Base-by-base conservation (phyloP, 805 yeast genomes). In the Myxozyma neglecta region DNA sequence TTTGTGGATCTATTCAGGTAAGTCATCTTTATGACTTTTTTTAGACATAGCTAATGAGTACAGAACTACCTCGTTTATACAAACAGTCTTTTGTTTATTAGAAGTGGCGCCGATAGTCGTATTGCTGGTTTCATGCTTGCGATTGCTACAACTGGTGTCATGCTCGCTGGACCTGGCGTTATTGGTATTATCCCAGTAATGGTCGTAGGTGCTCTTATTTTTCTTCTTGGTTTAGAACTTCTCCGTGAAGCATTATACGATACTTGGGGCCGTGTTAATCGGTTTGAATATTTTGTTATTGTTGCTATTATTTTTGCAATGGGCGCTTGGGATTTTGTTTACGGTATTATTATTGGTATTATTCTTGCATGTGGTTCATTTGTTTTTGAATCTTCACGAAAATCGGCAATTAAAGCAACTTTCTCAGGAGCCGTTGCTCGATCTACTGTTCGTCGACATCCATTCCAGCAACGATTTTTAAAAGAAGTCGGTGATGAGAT, bases 291-390 rank as follows among this genome's bases (percentile, higher is more conserved):
- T 72, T 68, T 83, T 37, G 94, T 99, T 2, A 87, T 94, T 61
- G 74, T 88, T 9, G 85, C 87, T 7, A 94, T 94, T 68, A 96
- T 96, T n/a, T 76, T 90, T 36, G 87, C 92, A 0, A 94, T 94
- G 98, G 98, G 98, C 2, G 86, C 88, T 1, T 87, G 90, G 82
- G 99, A 94, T 76, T 94, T 94, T 73, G 98, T 94, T 9, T 82
- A 85, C 67, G 99, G 99, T 61, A 90, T 94, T 36, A 76, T 93
- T 59, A 92, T 87, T 18, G 99, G 99, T 53, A 88, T 93, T 32
- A 77, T 94, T 40, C 79, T 94, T 58, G 98, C 99, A 0, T 92
- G 97, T 73, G 82, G 93, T 70, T 88, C 94, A n/a, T 94, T 92
- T 77, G 90, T 94, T n/a, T 87, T 92, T 52, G 96, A 89, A 66